These are phyloP conservation scores for Thalia dealbata DNA, from an alignment of 176 grass and related monocot genomes.

Conservation along the genomic window DNA sequence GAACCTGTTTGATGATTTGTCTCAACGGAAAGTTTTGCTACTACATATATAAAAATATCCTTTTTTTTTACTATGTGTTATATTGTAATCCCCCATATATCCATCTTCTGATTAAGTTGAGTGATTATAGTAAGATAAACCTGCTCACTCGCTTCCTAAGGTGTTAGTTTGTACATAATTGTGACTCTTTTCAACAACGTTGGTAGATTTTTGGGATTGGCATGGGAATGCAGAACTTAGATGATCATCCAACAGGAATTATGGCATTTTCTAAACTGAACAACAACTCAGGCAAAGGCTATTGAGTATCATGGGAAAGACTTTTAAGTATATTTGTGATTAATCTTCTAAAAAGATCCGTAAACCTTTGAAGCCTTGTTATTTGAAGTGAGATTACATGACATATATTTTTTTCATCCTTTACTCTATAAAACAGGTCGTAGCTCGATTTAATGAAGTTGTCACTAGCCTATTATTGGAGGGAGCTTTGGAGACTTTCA, in stretches of 20 bases:
- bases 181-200: background rate
- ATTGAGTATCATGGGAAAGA: too few relatives aligned
- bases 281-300: too few relatives aligned
- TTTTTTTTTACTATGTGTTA: background rate
- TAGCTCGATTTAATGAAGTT: slow-evolving; percentile 87
- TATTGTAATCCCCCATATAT: background rate
- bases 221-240: too few relatives aligned
- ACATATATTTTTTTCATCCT: background rate
- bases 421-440: slow-evolving; percentile 46
- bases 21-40: background rate
- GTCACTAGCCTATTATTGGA: slow-evolving; percentile 76
- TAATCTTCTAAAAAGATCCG: too few relatives aligned
- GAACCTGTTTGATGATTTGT: slow-evolving; percentile 12
- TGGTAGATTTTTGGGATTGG: background rate
- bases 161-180: background rate
- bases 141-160: background rate
- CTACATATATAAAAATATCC: background rate
- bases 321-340: too few relatives aligned
- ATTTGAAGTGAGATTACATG: too few relatives aligned
- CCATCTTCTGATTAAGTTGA: background rate
- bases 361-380: too few relatives aligned
- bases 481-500: slow-evolving; percentile 74
- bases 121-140: background rate
- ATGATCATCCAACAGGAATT: too few relatives aligned
- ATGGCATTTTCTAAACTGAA: too few relatives aligned